Conservation (phyloP, 768 basidiomycete species). For the Kwoniella sp. region DNA sequence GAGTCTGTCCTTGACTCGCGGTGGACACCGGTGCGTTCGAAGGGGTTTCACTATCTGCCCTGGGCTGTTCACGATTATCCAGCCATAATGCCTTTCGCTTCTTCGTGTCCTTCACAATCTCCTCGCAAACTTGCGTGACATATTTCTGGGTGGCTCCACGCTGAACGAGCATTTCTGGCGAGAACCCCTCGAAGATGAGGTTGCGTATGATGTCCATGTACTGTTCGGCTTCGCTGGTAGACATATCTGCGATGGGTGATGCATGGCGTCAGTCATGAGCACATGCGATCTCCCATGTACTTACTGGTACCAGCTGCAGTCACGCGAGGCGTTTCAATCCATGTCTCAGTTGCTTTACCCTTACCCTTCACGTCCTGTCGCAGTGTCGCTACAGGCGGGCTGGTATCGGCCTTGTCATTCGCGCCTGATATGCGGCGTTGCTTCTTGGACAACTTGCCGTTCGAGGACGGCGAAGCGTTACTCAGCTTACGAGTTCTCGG, state of each 20-base stretch:
- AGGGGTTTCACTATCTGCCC: conserved; percentile 16
- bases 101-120: conserved; percentile 29
- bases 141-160: conserved; percentile 31
- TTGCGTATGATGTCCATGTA: conserved; percentile 39
- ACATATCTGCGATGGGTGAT: conserved; percentile 22
- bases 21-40: not conserved
- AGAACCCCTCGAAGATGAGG: conserved; percentile 31
- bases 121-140: conserved; percentile 36
- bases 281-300: too few species aligned
- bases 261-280: not conserved
- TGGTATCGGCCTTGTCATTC: too few species aligned
- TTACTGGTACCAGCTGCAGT: conserved; percentile 10
- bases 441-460: too few species aligned
- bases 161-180: conserved; percentile 25
- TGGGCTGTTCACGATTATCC: conserved; percentile 12
- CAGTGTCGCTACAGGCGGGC: too few species aligned
- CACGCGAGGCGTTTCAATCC: not conserved
- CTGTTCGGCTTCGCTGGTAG: conserved; percentile 26
- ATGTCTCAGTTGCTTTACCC: not conserved
- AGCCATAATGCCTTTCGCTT: conserved; percentile 22
- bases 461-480: too few species aligned
- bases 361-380: not conserved
- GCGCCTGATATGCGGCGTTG: too few species aligned
- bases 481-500: too few species aligned
- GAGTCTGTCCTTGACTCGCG: conserved; percentile 3